phyloP scores from a whole-genome alignment of 2,329 filamentous ascomycete species.

The Calonectria hawksworthii region DNA sequence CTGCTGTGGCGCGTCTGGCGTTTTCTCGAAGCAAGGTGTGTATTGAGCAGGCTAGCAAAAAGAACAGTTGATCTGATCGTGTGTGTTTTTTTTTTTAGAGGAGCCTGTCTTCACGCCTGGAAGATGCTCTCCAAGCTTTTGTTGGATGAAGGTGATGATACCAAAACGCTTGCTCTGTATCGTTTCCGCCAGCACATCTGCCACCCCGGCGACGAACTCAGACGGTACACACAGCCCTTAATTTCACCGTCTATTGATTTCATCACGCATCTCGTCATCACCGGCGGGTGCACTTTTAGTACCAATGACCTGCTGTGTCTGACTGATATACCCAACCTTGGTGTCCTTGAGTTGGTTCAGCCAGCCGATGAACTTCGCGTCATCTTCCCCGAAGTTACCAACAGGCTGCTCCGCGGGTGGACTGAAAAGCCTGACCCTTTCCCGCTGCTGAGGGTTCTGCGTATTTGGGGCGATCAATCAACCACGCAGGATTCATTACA shows the following conservation, averaged over 20 bases:
- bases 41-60: not conserved
- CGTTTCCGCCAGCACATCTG: constrained; percentile 57
- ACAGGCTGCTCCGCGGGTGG: constrained; percentile 63
- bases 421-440: constrained; percentile 58
- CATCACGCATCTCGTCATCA: constrained; percentile 58
- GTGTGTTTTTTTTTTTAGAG: constrained; percentile 39
- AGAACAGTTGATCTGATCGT: not conserved
- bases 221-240: constrained; percentile 55
- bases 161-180: constrained; percentile 54
- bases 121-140: constrained; percentile 54
- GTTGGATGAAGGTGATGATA: constrained; percentile 49
- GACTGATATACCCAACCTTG: constrained; percentile 60
- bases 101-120: constrained; percentile 57
- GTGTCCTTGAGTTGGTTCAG: constrained; percentile 62
- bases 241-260: constrained; percentile 54
- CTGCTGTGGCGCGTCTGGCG: constrained; percentile 56
- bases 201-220: constrained; percentile 50
- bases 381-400: constrained; percentile 56
- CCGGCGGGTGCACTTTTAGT: constrained; percentile 51
- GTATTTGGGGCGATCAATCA: constrained; percentile 59
- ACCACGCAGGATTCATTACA: constrained; percentile 57
- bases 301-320: constrained; percentile 58
- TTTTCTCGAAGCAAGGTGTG: constrained; percentile 56
- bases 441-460: constrained; percentile 61
- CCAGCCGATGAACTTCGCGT: constrained; percentile 47